Percentiles rank a stretch among this genome's conserved stretches.
Conservation (phyloP, 2,329 filamentous ascomycete genomes). For the Clathrospora elynae region DNA sequence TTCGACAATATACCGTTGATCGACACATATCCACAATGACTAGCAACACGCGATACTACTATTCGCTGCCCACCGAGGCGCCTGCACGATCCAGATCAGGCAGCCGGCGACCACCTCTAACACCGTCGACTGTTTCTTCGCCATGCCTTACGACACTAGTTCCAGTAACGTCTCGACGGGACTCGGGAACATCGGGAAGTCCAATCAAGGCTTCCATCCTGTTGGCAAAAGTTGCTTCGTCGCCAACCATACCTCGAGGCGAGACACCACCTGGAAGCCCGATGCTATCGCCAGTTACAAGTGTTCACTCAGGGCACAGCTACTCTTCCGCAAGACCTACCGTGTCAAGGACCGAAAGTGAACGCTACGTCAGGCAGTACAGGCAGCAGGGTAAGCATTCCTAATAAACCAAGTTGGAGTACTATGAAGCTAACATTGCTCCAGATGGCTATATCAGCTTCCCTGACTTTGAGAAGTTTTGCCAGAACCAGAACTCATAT, state of each 20-base stretch:
- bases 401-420: neutral
- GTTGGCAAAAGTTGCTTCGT: conserved; percentile 52
- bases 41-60: conserved; percentile 45
- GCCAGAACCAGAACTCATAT: conserved; percentile 48
- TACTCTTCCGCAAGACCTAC: conserved; percentile 40
- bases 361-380: conserved; percentile 46
- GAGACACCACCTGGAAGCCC: conserved; percentile 42
- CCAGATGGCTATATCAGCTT: conserved; percentile 71
- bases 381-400: conserved; percentile 45
- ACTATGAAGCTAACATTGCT: conserved; percentile 21
- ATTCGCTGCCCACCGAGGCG: conserved; percentile 46
- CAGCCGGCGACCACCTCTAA: conserved; percentile 52
- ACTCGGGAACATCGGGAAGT: conserved; percentile 48
- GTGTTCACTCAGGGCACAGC: conserved; percentile 34
- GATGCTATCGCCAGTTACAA: conserved; percentile 35
- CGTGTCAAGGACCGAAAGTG: conserved; percentile 46
- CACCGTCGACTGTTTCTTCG: conserved; percentile 53
- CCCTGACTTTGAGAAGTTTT: conserved; percentile 71
- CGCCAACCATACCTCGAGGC: conserved; percentile 47
- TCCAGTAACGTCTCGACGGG: conserved; percentile 48
- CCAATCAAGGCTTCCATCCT: conserved; percentile 50
- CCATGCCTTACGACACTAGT: conserved; percentile 51
- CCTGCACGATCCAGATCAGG: conserved; percentile 42
- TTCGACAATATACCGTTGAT: conserved; percentile 16
- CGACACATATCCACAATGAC: conserved; percentile 38